Percentiles rank a stretch among this genome's conserved stretches.
phyloP scores from a whole-genome alignment of 2,329 filamentous ascomycete species.

The Fusarium lyarnte region DNA sequence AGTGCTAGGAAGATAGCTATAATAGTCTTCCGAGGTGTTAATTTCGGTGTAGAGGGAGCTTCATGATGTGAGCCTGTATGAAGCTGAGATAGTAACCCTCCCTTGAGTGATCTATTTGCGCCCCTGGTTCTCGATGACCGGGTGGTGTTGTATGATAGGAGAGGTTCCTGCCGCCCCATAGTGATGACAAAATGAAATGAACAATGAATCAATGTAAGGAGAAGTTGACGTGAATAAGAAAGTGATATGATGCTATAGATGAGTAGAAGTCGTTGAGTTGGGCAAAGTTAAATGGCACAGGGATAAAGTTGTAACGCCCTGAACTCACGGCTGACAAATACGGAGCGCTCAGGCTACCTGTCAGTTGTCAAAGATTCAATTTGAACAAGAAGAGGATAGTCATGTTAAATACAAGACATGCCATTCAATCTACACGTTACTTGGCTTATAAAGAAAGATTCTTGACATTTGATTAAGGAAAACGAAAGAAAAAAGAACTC shows the following conservation, averaged over 20 bases:
- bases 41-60: conserved; percentile 34
- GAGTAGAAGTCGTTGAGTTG: neutral
- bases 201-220: neutral
- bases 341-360: neutral
- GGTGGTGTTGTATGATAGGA: conserved; percentile 31
- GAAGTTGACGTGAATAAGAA: neutral
- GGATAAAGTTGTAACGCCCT: conserved; percentile 20
- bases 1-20: conserved; percentile 41
- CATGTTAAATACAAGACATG: neutral
- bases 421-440: too few relatives aligned
- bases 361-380: neutral
- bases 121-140: conserved; percentile 26
- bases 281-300: conserved; percentile 7
- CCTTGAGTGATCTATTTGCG: conserved; percentile 26
- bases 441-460: too few relatives aligned
- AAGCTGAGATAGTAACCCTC: conserved; percentile 33
- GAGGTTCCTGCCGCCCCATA: conserved; percentile 38
- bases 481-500: neutral
- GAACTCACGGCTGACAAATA: conserved; percentile 28
- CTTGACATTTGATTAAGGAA: neutral
- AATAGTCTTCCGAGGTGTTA: conserved; percentile 40
- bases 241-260: neutral
- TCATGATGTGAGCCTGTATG: conserved; percentile 32
- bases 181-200: neutral
- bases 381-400: neutral